These are phyloP conservation scores for Taxillus chinensis DNA, from an alignment of 164 flowering plant species.

Conservation along the genomic window DNA sequence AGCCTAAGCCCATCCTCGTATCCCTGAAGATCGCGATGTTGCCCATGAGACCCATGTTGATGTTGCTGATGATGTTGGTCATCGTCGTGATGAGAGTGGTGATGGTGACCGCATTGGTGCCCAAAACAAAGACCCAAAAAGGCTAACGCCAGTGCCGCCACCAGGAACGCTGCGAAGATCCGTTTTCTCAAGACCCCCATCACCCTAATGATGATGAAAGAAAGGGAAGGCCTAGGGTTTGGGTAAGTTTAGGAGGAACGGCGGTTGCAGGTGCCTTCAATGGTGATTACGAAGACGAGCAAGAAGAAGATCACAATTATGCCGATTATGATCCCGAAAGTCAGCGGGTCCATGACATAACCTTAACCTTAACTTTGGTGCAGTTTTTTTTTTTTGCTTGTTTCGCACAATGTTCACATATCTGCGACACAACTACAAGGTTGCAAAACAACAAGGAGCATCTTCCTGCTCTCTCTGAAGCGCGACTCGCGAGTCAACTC, in stretches of 20 bases:
- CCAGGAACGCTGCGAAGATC: constrained; percentile 9
- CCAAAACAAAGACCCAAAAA: background rate
- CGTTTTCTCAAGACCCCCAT: constrained; percentile 8
- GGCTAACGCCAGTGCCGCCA: constrained; percentile 4
- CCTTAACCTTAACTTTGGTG: background rate
- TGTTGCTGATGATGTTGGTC: constrained; percentile 12
- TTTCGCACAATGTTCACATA: too few relatives aligned
- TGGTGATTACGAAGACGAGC: constrained; percentile 51
- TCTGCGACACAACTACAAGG: too few relatives aligned
- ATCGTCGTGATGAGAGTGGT: constrained; percentile 24
- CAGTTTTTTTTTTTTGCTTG: constrained; percentile 1
- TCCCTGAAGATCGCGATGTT: constrained; percentile 13
- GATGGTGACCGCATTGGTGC: constrained; percentile 9
- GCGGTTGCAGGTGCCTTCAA: constrained; percentile 78
- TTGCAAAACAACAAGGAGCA: too few relatives aligned
- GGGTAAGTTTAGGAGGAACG: constrained; percentile 9
- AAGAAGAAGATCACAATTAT: constrained; percentile 56
- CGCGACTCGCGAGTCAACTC: too few relatives aligned
- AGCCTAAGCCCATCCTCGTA: constrained; percentile 1
- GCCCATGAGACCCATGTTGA: constrained; percentile 13
- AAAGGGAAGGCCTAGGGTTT: background rate
- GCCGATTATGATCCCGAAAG: constrained; percentile 68
- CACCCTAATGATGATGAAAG: background rate
- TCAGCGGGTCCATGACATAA: constrained; percentile 47
- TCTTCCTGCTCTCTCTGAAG: too few relatives aligned